Conservation (phyloP, 257 asterid genomes). For the Gentiana dahurica region DNA sequence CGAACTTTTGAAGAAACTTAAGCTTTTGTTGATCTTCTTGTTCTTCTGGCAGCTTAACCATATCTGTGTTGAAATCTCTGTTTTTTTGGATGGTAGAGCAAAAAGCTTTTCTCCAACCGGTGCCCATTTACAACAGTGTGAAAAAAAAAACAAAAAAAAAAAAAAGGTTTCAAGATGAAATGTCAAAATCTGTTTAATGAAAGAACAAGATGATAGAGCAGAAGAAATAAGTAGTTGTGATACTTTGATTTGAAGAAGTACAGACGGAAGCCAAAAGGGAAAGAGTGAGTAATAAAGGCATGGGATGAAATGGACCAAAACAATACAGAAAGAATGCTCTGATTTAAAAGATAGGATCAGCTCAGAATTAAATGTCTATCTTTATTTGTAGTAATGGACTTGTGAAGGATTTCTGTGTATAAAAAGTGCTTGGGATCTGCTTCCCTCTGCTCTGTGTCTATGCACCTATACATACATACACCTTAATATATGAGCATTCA, state of each 20-base stretch:
- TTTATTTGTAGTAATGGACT: slow-evolving; percentile 5
- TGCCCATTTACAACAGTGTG: slow-evolving; percentile 41
- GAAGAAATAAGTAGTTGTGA: background rate
- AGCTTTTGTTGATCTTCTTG: slow-evolving; percentile 12
- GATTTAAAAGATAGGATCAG: slow-evolving; percentile 11
- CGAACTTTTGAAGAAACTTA: slow-evolving; percentile 19
- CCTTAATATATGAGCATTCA: no score
- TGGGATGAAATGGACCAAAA: slow-evolving; percentile 19
- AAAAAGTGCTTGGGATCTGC: slow-evolving; percentile 28
- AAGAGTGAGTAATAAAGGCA: slow-evolving; percentile 10
- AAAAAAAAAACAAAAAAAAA: background rate
- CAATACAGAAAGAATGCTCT: slow-evolving; percentile 10
- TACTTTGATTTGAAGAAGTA: slow-evolving; percentile 19
- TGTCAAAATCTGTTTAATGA: background rate
- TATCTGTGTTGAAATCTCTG: slow-evolving; percentile 13
- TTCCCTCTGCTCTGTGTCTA: slow-evolving; percentile 5
- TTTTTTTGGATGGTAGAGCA: slow-evolving; percentile 61
- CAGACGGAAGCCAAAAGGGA: slow-evolving; percentile 17
- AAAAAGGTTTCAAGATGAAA: background rate
- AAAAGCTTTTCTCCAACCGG: slow-evolving; percentile 90
- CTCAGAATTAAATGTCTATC: slow-evolving; percentile 4
- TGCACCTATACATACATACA: background rate
- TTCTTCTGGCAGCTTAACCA: slow-evolving; percentile 15
- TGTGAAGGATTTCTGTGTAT: slow-evolving; percentile 20
- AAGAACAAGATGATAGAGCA: background rate